Base-by-base conservation (phyloP, 208 protist species). In the Naegleria fowleri region DNA sequence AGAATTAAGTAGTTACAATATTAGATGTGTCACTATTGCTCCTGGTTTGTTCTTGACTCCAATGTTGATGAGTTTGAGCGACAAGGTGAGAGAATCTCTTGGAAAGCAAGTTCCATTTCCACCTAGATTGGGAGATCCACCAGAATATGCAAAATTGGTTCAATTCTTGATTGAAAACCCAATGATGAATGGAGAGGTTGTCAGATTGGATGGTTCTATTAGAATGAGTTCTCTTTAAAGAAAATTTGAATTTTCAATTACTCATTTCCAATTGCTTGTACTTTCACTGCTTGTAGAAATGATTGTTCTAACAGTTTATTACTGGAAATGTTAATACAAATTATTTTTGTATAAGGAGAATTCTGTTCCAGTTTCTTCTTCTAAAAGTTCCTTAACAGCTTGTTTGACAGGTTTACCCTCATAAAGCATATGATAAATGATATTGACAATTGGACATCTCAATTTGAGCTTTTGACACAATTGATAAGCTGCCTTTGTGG, bases 11-110 rank as follows among this genome's bases (percentile, higher is more conserved):
- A 90, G 76, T 39, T 91, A 94, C 29, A 94, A 93, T 51, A 97
- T 97, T 90, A 94, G 96, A 75, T 92, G 95, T 51, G 95, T 95
- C 92, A 95, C 95, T 29, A 95, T 94, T 55, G 91, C 93, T 36
- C 96, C 96, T 9, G 96, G 96, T 58, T 93, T 95, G 58, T 96
- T 97, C 91, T 87, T 90, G 41, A 97, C 96, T 7, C 96, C 96
- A 91, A 94, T 97, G 93, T 40, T 96, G 16, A 16, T 11, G 19
- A 38, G 5, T 4, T n/a, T 94, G 25, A 79, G 92, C 52, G 83
- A 93, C 15, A 52, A 92, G 39, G 94, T 91, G 29, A 90, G 90
- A 5, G 83, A 95, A 13, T 90, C 84, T 29, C 93, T 97, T 38
- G 90, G 88, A 11, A 90, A 90, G 4, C 92, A 91, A n/a, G 93